Evolutionary conservation across 495 filamentous ascomycete genomes (phyloP).

Genomic region (Talaromyces proteolyticus): DNA sequence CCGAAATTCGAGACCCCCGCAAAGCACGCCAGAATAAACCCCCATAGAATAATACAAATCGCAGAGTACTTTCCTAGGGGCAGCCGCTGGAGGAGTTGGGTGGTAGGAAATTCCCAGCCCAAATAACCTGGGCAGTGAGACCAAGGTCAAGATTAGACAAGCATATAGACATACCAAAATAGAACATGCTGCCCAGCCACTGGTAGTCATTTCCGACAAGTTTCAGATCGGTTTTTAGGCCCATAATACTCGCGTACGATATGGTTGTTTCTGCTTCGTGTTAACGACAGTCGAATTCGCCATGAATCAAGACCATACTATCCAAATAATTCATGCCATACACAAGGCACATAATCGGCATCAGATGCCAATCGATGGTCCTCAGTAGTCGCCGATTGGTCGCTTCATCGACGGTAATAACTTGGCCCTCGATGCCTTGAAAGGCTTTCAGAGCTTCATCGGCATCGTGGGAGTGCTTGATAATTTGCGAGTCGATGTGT

Average conservation of each 20-base stretch:
- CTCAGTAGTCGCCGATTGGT: constrained; percentile 49
- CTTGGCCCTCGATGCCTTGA: constrained; percentile 35
- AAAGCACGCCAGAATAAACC: constrained; percentile 46
- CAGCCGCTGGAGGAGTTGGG: constrained; percentile 50
- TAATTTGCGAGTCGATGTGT: constrained; percentile 27
- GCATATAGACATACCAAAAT: constrained; percentile 46
- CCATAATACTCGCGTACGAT: constrained; percentile 60
- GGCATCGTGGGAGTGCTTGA: constrained; percentile 51
- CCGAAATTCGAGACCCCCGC: constrained; percentile 41
- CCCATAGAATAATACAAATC: constrained; percentile 54
- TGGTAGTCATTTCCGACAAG: constrained; percentile 40
- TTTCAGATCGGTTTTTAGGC: constrained; percentile 44
- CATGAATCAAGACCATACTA: constrained; percentile 24
- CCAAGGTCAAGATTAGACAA: background rate
- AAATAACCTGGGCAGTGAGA: constrained; percentile 41
- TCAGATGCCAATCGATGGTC: constrained; percentile 56
- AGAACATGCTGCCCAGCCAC: constrained; percentile 55
- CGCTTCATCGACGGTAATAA: constrained; percentile 45
- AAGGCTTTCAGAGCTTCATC: constrained; percentile 58
- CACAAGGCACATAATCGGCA: constrained; percentile 57
- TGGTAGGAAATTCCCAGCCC: constrained; percentile 60
- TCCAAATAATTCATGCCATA: constrained; percentile 63
- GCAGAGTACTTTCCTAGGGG: constrained; percentile 56
- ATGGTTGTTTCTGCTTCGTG: constrained; percentile 46
- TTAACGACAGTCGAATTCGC: background rate